Conservation (phyloP, 257 asterid species). For the Rauvolfia tetraphylla region DNA sequence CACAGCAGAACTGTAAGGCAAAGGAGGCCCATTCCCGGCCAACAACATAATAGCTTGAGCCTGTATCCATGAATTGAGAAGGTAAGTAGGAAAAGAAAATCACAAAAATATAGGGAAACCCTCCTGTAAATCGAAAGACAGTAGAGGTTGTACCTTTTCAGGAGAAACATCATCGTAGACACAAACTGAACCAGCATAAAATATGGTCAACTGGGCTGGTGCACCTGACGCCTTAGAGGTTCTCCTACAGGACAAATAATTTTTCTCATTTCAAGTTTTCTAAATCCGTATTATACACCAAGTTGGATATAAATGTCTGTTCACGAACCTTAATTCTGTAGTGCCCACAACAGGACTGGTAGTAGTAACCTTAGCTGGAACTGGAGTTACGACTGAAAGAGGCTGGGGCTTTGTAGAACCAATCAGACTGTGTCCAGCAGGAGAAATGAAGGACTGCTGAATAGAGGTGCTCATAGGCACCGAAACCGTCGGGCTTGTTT, state of each 20-base stretch:
- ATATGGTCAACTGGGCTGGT: conserved; percentile 85
- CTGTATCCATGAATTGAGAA: conserved; percentile 31
- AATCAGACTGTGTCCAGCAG: conserved; percentile 34
- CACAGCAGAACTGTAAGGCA: conserved; percentile 29
- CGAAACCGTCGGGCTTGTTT: conserved; percentile 29
- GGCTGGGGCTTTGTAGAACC: conserved; percentile 32
- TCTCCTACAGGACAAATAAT: conserved; percentile 36
- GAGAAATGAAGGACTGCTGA: conserved; percentile 35
- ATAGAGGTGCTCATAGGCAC: conserved; percentile 31
- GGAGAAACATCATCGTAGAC: conserved; percentile 71
- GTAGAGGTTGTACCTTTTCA: conserved; percentile 57
- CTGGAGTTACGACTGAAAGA: conserved; percentile 24
- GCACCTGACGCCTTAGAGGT: conserved; percentile 34
- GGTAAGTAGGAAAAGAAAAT: background rate
- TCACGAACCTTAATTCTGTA: conserved; percentile 58
- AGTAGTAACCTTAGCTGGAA: conserved; percentile 31
- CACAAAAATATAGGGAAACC: background rate
- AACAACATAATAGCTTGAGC: conserved; percentile 93
- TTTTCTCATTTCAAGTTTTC: background rate
- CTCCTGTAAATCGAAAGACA: background rate
- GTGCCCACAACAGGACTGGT: conserved; percentile 56
- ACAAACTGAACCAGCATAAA: conserved; percentile 78
- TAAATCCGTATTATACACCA: background rate
- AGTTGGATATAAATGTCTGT: conserved; percentile 5
- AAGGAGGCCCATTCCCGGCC: conserved; percentile 73